These are phyloP conservation scores for Ophiocordyceps polyrhachis-furcata DNA, from an alignment of 2,329 filamentous ascomycete genomes.

Conservation along the genomic window DNA sequence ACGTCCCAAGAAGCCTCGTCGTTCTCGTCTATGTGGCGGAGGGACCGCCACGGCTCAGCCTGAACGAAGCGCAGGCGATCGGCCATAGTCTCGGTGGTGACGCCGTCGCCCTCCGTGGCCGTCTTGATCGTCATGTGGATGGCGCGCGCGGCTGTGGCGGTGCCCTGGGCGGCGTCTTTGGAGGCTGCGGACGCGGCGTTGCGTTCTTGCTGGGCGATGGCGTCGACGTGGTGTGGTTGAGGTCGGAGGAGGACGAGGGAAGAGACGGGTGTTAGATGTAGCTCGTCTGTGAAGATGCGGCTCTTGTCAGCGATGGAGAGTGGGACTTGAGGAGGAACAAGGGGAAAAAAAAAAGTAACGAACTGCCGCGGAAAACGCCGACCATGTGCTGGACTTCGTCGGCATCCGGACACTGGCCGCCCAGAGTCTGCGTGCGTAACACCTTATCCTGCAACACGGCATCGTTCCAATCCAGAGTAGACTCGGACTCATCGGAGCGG, in stretches of 20 bases:
- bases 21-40: slow-evolving; percentile 71
- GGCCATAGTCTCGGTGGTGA: slow-evolving; percentile 52
- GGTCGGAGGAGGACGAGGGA: slow-evolving; percentile 78
- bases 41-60: slow-evolving; percentile 61
- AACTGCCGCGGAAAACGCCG: slow-evolving; percentile 72
- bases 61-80: slow-evolving; percentile 61
- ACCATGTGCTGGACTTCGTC: slow-evolving; percentile 74
- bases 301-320: slow-evolving; percentile 5
- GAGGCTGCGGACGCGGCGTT: slow-evolving; percentile 19
- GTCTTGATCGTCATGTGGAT: slow-evolving; percentile 80
- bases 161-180: slow-evolving; percentile 15
- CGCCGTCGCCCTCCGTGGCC: slow-evolving; percentile 45
- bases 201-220: slow-evolving; percentile 51
- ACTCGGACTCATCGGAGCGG: slow-evolving; percentile 17
- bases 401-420: slow-evolving; percentile 55
- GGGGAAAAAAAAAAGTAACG: slow-evolving; percentile 15
- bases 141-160: slow-evolving; percentile 41
- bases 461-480: slow-evolving; percentile 39
- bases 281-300: slow-evolving; percentile 39
- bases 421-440: slow-evolving; percentile 64
- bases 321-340: neutral
- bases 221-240: slow-evolving; percentile 85
- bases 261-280: slow-evolving; percentile 71
- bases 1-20: slow-evolving; percentile 55
- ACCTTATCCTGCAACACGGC: slow-evolving; percentile 53